Base-by-base conservation (phyloP, 352 stramenopile genomes). In the Phytophthora constricta region DNA sequence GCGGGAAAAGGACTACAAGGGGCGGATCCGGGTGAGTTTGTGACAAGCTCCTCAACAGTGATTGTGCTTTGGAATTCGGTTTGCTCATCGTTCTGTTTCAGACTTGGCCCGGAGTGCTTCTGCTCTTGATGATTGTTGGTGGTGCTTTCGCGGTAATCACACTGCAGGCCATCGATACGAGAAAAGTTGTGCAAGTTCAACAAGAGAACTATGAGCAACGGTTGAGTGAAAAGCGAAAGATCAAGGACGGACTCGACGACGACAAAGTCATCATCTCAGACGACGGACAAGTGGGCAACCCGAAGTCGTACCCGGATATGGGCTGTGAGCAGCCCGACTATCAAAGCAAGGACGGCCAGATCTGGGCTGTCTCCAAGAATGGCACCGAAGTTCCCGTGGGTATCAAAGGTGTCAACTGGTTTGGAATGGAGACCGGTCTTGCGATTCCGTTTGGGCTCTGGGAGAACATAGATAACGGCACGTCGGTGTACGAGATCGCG, bases 1-100 rank as follows among this genome's bases (percentile, higher is more conserved):
- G 63, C 63, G 70, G 17, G 72, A 66, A 23, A 75, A 76, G 8
- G 77, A 89, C 68, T 93, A 91, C 73, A 92, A 91, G 39, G 86
- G 86, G n/a, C 84, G 84, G 19, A 79, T 88, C 43, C 70, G 78
- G 14, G 48, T 56, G 20, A 34, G 28, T 51, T 33, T 20, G 19
- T 19, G 7, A 39, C 31, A n/a, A n/a, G n/a, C 31, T 39, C 13
- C 13, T 39, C 31, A 39, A n/a, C n/a, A n/a, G n/a, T n/a, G n/a
- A n/a, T n/a, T n/a, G n/a, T n/a, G n/a, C n/a, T n/a, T n/a, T n/a
- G n/a, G 37, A 45, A 7, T 45, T 16, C 17, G 7, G 73, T 3
- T 20, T 20, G 65, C 87, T 54, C 87, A 7, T 13, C 37, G 17
- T 45, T 3, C 33, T 39, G 27, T 27, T 11, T 43, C 47, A 82